phyloP scores from a whole-genome alignment of 2,329 filamentous ascomycete species.

The Botrytis hyacinthi region DNA sequence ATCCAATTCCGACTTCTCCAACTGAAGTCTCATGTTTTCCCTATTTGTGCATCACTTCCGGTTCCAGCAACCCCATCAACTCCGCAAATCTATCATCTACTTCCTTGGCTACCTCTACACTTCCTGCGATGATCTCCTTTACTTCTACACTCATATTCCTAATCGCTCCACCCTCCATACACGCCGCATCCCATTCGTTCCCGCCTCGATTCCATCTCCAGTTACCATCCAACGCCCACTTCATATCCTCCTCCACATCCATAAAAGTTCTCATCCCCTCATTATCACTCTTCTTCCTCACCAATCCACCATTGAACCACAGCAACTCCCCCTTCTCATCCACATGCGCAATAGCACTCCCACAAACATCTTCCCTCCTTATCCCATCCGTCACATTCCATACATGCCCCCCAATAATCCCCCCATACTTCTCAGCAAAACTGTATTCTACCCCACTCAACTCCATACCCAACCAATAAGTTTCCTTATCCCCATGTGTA shows the following conservation, averaged over 20 bases:
- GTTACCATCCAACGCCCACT: not conserved
- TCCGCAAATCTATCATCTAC: not conserved
- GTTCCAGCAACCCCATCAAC: not conserved
- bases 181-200: not conserved
- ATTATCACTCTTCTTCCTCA: not conserved
- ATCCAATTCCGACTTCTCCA: not conserved
- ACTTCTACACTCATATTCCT: not conserved
- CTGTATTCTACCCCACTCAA: constrained; percentile 41
- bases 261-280: not conserved
- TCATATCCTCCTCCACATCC: not conserved
- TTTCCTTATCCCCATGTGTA: constrained; percentile 48
- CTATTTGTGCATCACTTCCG: not conserved
- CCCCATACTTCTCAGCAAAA: constrained; percentile 45
- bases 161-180: not conserved
- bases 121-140: not conserved
- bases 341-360: not conserved
- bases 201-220: not conserved
- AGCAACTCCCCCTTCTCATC: not conserved
- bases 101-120: not conserved
- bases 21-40: not conserved
- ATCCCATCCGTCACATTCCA: not conserved
- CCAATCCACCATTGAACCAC: not conserved
- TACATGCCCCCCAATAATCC: constrained; percentile 42
- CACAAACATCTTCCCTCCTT: not conserved
- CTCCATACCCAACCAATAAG: constrained; percentile 48